These are phyloP conservation scores for Lophiostoma macrostomum DNA, from an alignment of 495 filamentous ascomycete genomes.

Conservation along the genomic window DNA sequence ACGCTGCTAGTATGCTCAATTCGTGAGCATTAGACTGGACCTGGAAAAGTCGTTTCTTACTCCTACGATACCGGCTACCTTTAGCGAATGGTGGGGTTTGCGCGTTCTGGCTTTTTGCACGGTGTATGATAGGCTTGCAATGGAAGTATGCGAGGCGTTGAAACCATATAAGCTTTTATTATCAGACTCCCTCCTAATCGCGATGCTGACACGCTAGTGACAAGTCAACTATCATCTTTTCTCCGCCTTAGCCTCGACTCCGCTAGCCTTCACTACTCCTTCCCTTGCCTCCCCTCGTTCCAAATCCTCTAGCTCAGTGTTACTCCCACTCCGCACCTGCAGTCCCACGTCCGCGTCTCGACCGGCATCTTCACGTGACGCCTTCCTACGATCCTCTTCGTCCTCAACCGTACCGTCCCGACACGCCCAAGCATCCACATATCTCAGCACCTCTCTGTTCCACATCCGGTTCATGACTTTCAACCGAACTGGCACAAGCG, in stretches of 20 bases:
- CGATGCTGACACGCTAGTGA: too few relatives aligned
- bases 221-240: neutral
- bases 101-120: neutral
- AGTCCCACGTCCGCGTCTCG: neutral
- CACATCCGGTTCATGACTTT: conserved; percentile 63
- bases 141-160: too few relatives aligned
- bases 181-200: too few relatives aligned
- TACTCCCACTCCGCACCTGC: conserved; percentile 3
- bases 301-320: conserved; percentile 11
- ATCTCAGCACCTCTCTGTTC: conserved; percentile 58
- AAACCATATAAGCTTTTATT: too few relatives aligned
- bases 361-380: neutral
- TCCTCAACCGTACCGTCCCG: conserved; percentile 62
- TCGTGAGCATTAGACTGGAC: too few relatives aligned
- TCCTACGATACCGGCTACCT: too few relatives aligned
- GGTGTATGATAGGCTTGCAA: conserved; percentile 16
- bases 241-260: neutral
- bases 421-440: conserved; percentile 72
- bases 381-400: conserved; percentile 47
- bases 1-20: too few relatives aligned
- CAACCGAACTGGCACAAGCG: conserved; percentile 61
- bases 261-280: neutral
- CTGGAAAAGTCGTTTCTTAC: too few relatives aligned
- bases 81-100: neutral
- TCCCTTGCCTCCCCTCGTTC: neutral